These are phyloP conservation scores for Hibiscus syriacus DNA, from an alignment of 345 rosid species.

Conservation along the genomic window DNA sequence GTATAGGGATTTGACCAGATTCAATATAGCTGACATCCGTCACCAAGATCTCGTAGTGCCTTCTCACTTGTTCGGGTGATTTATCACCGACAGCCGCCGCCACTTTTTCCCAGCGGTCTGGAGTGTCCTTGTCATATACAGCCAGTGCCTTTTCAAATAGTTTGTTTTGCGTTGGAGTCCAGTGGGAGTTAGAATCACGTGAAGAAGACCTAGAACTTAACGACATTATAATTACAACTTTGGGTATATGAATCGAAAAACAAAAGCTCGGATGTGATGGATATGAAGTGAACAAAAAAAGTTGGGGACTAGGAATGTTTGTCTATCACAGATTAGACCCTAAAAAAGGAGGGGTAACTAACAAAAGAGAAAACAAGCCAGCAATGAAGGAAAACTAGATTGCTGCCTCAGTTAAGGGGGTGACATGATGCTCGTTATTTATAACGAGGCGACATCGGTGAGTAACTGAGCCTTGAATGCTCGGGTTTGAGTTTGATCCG, in stretches of 20 bases:
- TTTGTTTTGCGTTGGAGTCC: constrained; percentile 78
- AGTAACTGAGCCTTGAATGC: neutral
- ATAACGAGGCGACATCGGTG: constrained; percentile 25
- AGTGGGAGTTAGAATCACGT: constrained; percentile 38
- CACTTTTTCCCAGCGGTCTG: constrained; percentile 87
- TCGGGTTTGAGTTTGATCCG: no score
- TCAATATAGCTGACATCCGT: constrained; percentile 64
- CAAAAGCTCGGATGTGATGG: neutral
- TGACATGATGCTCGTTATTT: constrained; percentile 33
- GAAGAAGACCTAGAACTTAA: constrained; percentile 37
- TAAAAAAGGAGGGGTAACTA: neutral
- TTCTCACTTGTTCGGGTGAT: constrained; percentile 68
- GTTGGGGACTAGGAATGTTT: neutral
- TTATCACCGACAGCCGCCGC: constrained; percentile 73
- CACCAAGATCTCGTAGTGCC: constrained; percentile 71
- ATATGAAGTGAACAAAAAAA: neutral
- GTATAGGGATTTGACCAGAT: constrained; percentile 65
- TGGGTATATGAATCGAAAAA: constrained; percentile 28
- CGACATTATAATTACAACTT: constrained; percentile 33
- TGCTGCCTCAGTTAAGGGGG: constrained; percentile 25
- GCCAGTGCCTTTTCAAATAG: constrained; percentile 82
- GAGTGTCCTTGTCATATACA: constrained; percentile 66
- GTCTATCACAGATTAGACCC: neutral
- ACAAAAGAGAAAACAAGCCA: constrained; percentile 1
- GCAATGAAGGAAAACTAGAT: neutral